A percentile compares a stretch with the other conserved stretches of the same genome.
phyloP scores from a whole-genome alignment of 306 rosid genomes.

The Benincasa hispida region DNA sequence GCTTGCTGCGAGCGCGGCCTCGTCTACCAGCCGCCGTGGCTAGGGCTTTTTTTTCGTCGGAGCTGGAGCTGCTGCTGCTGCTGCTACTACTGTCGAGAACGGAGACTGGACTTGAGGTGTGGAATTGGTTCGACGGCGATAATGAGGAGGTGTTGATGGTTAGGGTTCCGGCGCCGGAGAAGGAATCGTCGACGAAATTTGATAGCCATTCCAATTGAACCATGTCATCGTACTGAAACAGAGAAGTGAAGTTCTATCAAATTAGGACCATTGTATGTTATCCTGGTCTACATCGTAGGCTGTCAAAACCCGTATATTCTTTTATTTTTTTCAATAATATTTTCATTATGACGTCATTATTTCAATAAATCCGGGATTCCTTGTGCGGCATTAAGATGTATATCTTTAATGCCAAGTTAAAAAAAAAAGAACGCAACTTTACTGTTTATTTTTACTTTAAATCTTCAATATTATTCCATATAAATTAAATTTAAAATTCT shows the following conservation, averaged over 20 bases:
- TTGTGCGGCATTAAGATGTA: too few relatives aligned
- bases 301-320: background rate
- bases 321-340: background rate
- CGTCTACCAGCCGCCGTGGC: constrained; percentile 30
- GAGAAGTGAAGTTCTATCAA: background rate
- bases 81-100: constrained; percentile 88
- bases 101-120: constrained; percentile 70
- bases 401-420: too few relatives aligned
- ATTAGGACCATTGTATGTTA: background rate
- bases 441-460: too few relatives aligned
- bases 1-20: constrained; percentile 91
- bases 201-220: constrained; percentile 93
- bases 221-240: constrained; percentile 70
- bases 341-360: constrained; percentile 9
- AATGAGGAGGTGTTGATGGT: constrained; percentile 38
- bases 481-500: too few relatives aligned
- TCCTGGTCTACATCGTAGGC: constrained; percentile 15
- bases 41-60: constrained; percentile 33
- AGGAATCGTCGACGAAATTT: constrained; percentile 78
- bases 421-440: too few relatives aligned
- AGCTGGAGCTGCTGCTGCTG: constrained; percentile 89
- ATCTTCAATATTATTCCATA: too few relatives aligned
- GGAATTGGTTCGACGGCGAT: constrained; percentile 31
- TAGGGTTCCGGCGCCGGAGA: constrained; percentile 50
- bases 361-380: too few relatives aligned